Conservation (phyloP, 768 basidiomycete species). For the Hygrocybe punicea region DNA sequence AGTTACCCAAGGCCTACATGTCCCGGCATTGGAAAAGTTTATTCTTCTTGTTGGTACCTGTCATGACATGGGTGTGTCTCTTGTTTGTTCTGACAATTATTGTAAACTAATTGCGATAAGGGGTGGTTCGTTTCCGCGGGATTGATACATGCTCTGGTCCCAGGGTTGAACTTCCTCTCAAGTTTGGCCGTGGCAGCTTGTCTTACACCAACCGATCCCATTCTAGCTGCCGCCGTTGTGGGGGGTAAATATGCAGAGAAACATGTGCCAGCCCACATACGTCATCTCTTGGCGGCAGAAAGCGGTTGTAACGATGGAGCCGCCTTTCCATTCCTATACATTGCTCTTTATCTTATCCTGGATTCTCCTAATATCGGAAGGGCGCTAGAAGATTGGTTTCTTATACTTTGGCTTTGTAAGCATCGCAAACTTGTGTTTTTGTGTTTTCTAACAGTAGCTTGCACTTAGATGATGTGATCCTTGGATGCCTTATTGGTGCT, state of each 20-base stretch:
- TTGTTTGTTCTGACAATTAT: neutral
- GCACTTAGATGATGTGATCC: conserved; percentile 66
- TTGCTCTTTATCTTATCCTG: conserved; percentile 83
- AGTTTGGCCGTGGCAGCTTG: conserved; percentile 88
- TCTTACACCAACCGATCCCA: conserved; percentile 92
- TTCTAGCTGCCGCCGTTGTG: conserved; percentile 85
- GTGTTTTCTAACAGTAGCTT: conserved; percentile 9
- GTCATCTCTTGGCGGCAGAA: conserved; percentile 65
- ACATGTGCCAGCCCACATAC: conserved; percentile 85
- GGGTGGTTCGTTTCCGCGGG: conserved; percentile 94
- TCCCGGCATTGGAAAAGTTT: conserved; percentile 88
- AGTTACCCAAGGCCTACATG: conserved; percentile 95
- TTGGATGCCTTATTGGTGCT: conserved; percentile 74
- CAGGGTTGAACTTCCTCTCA: conserved; percentile 84
- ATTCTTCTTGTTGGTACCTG: conserved; percentile 74
- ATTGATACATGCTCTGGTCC: conserved; percentile 89
- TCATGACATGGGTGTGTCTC: conserved; percentile 76
- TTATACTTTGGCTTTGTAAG: conserved; percentile 83
- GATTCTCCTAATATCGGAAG: conserved; percentile 53
- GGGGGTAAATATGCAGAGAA: conserved; percentile 98
- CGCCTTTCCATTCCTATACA: conserved; percentile 89
- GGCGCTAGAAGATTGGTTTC: conserved; percentile 85
- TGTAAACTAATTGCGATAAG: conserved; percentile 32
- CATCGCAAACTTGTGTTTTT: conserved; percentile 13
- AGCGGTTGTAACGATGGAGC: conserved; percentile 96